Base-by-base conservation (phyloP, 306 rosid species). In the Lathyrus sativus region DNA sequence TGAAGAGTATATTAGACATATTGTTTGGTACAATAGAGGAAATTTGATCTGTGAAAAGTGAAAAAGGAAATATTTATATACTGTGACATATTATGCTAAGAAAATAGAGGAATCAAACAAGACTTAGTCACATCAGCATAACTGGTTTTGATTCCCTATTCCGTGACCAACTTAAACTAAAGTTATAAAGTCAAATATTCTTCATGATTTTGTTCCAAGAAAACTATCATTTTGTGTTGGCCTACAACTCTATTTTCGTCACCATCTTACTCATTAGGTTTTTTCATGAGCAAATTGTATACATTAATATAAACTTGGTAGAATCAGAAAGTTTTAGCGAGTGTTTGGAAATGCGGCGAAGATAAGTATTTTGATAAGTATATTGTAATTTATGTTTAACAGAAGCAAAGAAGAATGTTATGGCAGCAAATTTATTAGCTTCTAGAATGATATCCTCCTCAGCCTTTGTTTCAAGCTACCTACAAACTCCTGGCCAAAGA, bases 11-110 rank as follows among this genome's bases (percentile, higher is more conserved):
- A 44, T 78, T 72, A 61, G 82, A 78, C 71, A 67, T 72, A 59
- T 78, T 78, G 82, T 61, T 78, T 73, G 82, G 75, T 61, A 67
- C 82, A 78, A 61, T 73, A 19, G 48, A 44, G 78, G 82, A 73
- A 78, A 78, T 43, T 51, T 33, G 38, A 67, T 67, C 53, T 59
- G 64, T 57, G 38, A 71, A 71, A 28, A 64, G 44, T 33, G 24
- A 54, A 44, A 70, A 53, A 7, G 51, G 58, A 8, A 2, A 67
- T 38, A 67, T 65, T 2, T 14, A 28, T 43, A 45, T 3, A 43
- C 22, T 48, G 70, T 39, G 43, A 62, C 22, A 44, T 8, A 72
- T 35, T 48, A 15, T 15, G 70, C 7, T 44, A 63, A 70, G 46
- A 44, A 76, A 70, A 35, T 70, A 44, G 26, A 70, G 38, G 55